Evolutionary conservation across 2,329 filamentous ascomycete genomes (phyloP), one percentile per base, ranked within the genome.

Genomic region (Bipolaris cookei): DNA sequence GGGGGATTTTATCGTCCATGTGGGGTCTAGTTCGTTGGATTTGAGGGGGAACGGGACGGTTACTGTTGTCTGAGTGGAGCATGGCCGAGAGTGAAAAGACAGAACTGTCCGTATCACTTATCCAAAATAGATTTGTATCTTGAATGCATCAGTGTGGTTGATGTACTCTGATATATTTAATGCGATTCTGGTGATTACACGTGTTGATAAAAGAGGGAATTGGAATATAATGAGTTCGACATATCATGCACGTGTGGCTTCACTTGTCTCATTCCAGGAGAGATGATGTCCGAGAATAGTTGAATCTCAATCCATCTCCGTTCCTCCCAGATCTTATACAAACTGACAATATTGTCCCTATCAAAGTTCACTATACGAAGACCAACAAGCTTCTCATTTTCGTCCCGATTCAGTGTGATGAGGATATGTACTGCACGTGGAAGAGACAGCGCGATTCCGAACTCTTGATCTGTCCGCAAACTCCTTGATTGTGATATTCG

Each of bases 1-100:
- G 3, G 89, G 89, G 1, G 82, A 87, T 38, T 92, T 91, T 71
- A 75, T 81, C 4, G 78, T 90, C 8, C 78, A 82, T 52, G 83
- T 88, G 14, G 89, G 88, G 2, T 75, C 76, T n/a, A 83, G 79
- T 60, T 88, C 86, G 63, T 77, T 77, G 52, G 83, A 87, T 71
- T 69, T 88, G 53, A 81, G 81, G 61, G 78, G 78, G 0, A 87
- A 85, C 66, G 80, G 81, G 32, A 88, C 82, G 1, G 80, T 88
- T 43, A 84, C 81, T 5, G 84, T 88, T 8, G 56, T 63, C 20
- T 68, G 37, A 57, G 7, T 13, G 28, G 10, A 30, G 10, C 2
- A 30, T 30, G 3, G 7, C 8, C 3, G 2, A 28, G 25, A 28
- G 8, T 14, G 45, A 1, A 2, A 2, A 16, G 14, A 37, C 1